These are phyloP conservation scores for Rhizoctonia solani DNA, from an alignment of 1,284 basidiomycete genomes.

Conservation along the genomic window DNA sequence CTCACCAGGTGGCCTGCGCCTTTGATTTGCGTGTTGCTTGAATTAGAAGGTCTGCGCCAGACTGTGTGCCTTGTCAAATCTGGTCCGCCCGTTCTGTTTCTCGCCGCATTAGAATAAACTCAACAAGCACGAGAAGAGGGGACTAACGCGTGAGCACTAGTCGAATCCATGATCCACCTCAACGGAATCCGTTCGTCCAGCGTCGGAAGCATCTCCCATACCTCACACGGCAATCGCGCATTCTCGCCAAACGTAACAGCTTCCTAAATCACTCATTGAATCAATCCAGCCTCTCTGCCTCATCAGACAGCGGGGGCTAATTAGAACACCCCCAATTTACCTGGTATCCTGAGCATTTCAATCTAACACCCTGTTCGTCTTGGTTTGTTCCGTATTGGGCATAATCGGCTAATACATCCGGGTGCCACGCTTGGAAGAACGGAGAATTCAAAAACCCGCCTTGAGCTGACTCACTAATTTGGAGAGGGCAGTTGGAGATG, in stretches of 20 bases:
- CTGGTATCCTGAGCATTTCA: slow-evolving; percentile 63
- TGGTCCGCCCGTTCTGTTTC: slow-evolving; percentile 47
- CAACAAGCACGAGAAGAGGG: slow-evolving; percentile 36
- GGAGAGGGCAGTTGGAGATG: no score
- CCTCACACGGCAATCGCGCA: slow-evolving; percentile 49
- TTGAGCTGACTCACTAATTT: slow-evolving; percentile 66
- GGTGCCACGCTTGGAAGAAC: slow-evolving; percentile 79
- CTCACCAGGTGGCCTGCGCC: slow-evolving; percentile 64
- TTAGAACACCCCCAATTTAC: background rate
- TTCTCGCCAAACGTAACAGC: slow-evolving; percentile 58
- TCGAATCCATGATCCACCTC: slow-evolving; percentile 58
- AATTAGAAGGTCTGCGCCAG: slow-evolving; percentile 63
- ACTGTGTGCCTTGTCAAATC: slow-evolving; percentile 53
- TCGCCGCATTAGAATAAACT: slow-evolving; percentile 31
- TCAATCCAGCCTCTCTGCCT: no score
- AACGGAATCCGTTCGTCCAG: slow-evolving; percentile 57
- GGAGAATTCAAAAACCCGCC: slow-evolving; percentile 57
- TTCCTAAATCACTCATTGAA: slow-evolving; percentile 50
- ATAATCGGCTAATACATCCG: slow-evolving; percentile 67
- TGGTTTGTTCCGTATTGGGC: slow-evolving; percentile 65
- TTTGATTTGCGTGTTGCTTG: slow-evolving; percentile 60
- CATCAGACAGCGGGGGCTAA: background rate
- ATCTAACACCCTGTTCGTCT: slow-evolving; percentile 49
- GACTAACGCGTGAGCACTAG: slow-evolving; percentile 39
- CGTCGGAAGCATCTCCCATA: slow-evolving; percentile 51